Base-by-base conservation (phyloP, 176 grass and related monocot genomes). In the Oryza brachyantha region DNA sequence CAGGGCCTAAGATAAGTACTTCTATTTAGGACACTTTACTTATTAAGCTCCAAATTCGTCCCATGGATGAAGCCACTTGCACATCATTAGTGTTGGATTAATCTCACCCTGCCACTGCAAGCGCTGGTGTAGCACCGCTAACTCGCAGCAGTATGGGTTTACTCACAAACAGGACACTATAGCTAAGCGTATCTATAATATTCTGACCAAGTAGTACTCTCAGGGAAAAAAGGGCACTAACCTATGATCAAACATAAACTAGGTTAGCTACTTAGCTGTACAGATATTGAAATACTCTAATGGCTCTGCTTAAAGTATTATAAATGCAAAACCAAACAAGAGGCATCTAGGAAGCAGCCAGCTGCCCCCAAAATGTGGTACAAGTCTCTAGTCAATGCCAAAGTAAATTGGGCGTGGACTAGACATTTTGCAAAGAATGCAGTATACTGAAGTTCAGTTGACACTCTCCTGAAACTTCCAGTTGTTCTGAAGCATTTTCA, bases 401-500 rank as follows among this genome's bases (percentile, higher is more conserved):
- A 70, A 50, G 41, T 43, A 40, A 32, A 74, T 55, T 54, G 50
- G 9, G 24, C 19, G 31, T 42, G n/a, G 25, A 68, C 12, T 67
- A 29, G 24, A 69, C 62, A 29, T 67, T 74, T 19, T 66, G 10
- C 65, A 45, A 68, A 54, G n/a, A 45, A 46, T 48, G 32, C 40
- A 41, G 39, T 69, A 74, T 74, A n/a, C 25, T 68, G 39, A 26
- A 69, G 40, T 74, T 54, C 12, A 46, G 17, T n/a, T 66, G 14
- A 17, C 60, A 7, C 55, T 10, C 22, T 24, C 46, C 37, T 69
- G 29, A 37, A 6, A 21, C 42, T 27, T 34, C 37, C 12, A 59
- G 17, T 38, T 73, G 26, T 73, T 73, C 31, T 74, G 7, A 62
- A 87, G 27, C 43, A 73, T 43, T 87, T 45, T n/a, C n/a, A 82